Base-by-base conservation (phyloP, 306 rosid species). In the Carpinus fangiana region DNA sequence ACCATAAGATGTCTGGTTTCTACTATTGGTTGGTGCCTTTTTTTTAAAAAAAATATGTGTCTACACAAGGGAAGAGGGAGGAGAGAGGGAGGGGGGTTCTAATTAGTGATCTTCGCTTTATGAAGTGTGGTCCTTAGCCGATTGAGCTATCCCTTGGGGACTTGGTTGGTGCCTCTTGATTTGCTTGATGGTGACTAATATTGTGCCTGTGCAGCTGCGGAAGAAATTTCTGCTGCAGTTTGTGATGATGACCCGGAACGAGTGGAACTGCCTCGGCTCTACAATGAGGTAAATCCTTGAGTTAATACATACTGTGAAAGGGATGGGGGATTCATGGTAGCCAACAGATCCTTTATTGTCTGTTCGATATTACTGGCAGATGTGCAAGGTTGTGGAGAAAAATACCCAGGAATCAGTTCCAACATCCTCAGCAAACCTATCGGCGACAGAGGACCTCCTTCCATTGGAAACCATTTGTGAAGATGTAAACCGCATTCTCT, bases 381-480 rank as follows among this genome's bases (percentile, higher is more conserved):
- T 93, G 91, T 95, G 98, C 87, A 90, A 82, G 77, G 75, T 78
- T 56, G 85, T 90, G 78, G 91, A 87, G 70, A 92, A 83, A 85
- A 85, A 76, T 45, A 64, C 89, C 67, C 41, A 67, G 21, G 88
- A 79, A 73, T 78, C 78, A 67, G 77, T 59, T 76, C 84, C 73
- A 54, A 78, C 89, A 10, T 74, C 87, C 26, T 79, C 55, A 77
- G 84, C 86, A 2, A 79, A 79, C 79, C 85, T 82, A 82, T 73
- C 76, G 0, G 75, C 18, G 50, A 79, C 41, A 65, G 80, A 86
- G 78, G 89, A 83, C 74, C 72, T 80, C 16, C 73, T 26, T 46
- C 73, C 88, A n/a, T 60, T 95, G 0, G 97, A 87, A 79, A 80
- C 76, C 75, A 72, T 93, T 45, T 89, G 81, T 55, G 76, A 79